Evolutionary conservation across 257 asterid species (phyloP), one percentile per base, ranked within the genome.

Genomic region (Solanum pimpinellifolium): DNA sequence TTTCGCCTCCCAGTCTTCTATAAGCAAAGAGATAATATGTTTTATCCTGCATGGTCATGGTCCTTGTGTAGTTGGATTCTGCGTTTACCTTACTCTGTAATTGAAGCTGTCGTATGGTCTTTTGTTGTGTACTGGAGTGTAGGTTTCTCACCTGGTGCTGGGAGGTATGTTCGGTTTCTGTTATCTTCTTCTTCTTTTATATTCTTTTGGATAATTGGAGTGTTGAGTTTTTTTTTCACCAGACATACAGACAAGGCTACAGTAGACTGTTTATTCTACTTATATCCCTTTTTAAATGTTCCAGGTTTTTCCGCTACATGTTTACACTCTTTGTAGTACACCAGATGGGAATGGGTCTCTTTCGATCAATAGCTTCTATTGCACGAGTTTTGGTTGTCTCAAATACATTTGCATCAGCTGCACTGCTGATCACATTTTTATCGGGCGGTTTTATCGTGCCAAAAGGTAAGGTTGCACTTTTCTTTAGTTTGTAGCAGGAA

Each of bases 11-110:
- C 99, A 27, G 98, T 96, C 44, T 96, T 96, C 85, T 96, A 94
- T 92, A 96, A 95, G 93, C 98, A 96, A 89, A 91, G 99, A 68
- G 98, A 96, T 91, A 96, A 96, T 90, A 91, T 90, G 89, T 96
- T 96, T 88, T 92, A 96, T 91, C 99, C 99, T 76, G 98, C 94
- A 60, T 95, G 99, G 99, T 91, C 98, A 18, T 96, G 98, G 98
- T 90, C 98, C 86, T 18, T 95, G 83, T 88, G 97, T 44, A 94
- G 98, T 86, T 94, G 93, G 91, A 87, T 96, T 87, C 92, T 93
- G 80, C 98, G 97, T 77, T 87, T 96, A 82, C 98, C 99, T 89
- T 96, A 96, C 93, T 96, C 99, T 41, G 87, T 91, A 85, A 86
- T 94, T 88, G 99, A 96, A 90, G 93, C 98, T 83, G 89, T 88